phyloP scores from a whole-genome alignment of 1,284 basidiomycete genomes.

The Sporisorium scitamineum region DNA sequence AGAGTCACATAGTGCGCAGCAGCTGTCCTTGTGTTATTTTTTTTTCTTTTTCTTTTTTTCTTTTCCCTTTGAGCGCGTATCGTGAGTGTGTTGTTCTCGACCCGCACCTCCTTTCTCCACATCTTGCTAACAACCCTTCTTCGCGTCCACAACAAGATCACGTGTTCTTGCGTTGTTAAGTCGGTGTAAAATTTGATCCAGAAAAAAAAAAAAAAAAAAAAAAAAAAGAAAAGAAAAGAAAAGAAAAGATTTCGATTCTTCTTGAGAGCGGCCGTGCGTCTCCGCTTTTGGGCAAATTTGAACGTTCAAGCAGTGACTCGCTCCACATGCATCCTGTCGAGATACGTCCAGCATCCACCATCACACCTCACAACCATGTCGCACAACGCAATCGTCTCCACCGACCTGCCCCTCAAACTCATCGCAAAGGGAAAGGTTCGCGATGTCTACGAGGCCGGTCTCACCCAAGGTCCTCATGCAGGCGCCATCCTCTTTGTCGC shows the following conservation, averaged over 20 bases:
- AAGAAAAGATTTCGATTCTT: not conserved
- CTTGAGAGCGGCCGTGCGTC: constrained; percentile 10
- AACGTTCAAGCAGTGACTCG: constrained; percentile 18
- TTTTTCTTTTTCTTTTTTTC: constrained; percentile 5
- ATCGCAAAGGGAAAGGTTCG: constrained; percentile 68
- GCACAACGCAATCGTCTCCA: constrained; percentile 48
- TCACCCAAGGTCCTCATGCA: constrained; percentile 44
- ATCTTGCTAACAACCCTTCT: not conserved
- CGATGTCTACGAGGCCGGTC: constrained; percentile 66
- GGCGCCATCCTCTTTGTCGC: constrained; percentile 83
- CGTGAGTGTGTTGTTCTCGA: constrained; percentile 36
- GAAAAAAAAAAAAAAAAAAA: not conserved
- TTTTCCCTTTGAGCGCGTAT: constrained; percentile 7
- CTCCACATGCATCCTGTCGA: not conserved
- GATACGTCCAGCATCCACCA: constrained; percentile 2
- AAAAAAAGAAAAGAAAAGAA: not conserved
- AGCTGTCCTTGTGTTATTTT: not conserved
- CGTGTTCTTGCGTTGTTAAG: constrained; percentile 24
- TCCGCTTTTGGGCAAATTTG: too few relatives aligned
- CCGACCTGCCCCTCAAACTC: constrained; percentile 63
- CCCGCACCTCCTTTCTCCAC: too few relatives aligned
- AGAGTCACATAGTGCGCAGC: not conserved
- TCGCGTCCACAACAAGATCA: constrained; percentile 19
- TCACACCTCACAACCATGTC: constrained; percentile 25
- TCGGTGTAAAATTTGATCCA: not conserved